A percentile compares a stretch with the other conserved stretches of the same genome.
Evolutionary conservation across 768 basidiomycete genomes (phyloP).

Genomic region (Calocybe cyanea): DNA sequence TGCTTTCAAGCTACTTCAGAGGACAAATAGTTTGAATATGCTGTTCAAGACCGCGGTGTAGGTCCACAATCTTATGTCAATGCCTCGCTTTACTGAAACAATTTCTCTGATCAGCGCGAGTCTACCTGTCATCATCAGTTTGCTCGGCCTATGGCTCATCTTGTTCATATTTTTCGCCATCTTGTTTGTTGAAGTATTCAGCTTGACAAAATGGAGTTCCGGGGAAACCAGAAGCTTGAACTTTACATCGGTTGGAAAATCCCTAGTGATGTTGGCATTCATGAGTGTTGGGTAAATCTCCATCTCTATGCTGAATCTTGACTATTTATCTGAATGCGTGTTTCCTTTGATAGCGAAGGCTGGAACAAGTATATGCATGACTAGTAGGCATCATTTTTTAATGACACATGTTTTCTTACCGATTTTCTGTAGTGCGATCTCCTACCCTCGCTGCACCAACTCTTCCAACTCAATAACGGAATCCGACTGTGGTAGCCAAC

Average conservation of each 20-base stretch:
- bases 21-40: conserved; percentile 84
- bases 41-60: conserved; percentile 96
- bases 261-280: conserved; percentile 87
- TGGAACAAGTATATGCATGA: conserved; percentile 99
- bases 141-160: conserved; percentile 85
- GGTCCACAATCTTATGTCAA: conserved; percentile 27
- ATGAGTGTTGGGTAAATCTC: conserved; percentile 83
- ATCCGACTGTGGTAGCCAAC: conserved; percentile 84
- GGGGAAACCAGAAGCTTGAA: conserved; percentile 69
- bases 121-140: conserved; percentile 78
- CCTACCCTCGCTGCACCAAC: conserved; percentile 80
- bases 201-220: conserved; percentile 80
- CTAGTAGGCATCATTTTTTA: conserved; percentile 49
- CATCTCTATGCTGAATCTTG: not conserved
- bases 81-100: conserved; percentile 4
- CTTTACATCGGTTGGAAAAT: conserved; percentile 72
- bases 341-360: conserved; percentile 58
- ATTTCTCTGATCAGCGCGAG: conserved; percentile 54
- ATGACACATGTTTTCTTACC: conserved; percentile 4
- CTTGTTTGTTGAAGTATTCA: conserved; percentile 86
- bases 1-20: conserved; percentile 90
- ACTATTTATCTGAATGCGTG: conserved; percentile 10
- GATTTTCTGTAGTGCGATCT: conserved; percentile 51
- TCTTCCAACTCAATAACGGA: conserved; percentile 39
- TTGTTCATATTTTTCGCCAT: conserved; percentile 92